Base-by-base conservation (phyloP, 1,139 yeast genomes). In the Hemisphaericaspora xylofermentans region DNA sequence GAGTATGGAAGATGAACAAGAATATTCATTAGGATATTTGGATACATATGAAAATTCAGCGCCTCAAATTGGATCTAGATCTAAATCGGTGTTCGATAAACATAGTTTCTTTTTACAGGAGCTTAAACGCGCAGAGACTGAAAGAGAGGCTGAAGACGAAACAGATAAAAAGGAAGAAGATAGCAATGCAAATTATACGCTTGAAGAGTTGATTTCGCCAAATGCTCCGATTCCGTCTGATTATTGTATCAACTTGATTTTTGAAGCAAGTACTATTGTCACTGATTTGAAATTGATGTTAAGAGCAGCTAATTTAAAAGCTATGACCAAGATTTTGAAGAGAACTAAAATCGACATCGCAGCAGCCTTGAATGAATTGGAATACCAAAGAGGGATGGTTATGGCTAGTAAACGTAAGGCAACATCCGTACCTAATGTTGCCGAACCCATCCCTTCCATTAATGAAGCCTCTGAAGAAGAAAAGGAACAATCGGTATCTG, bases 261-360 rank as follows among this genome's bases (percentile, higher is more conserved):
- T 76, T 51, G 87, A 84, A 49, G 65, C 76, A 2, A 80, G 83
- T 1, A 76, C 81, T 0, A 59, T 82, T 36, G 78, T 78, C 0
- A 76, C 80, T 44, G 91, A 84, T 53, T 67, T 82, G 63, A 80
- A 83, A 50, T 59, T 84, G 45, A 71, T 84, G 73, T 59, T 83
- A 36, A 68, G 89, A 44, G 76, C 85, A 2, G 64, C 75, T 44
- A 82, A 82, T 53, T 82, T 78, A n/a, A 61, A 79, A 37, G 80
- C 78, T 42, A 73, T 82, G 75, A 70, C 80, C 6, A 63, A 64
- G 33, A 63, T 68, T 9, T 62, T 80, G 41, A 60, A 57, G 10
- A 54, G 60, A 29, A 68, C 73, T 36, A 68, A 63, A 42, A 50
- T 48, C 6, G 72, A 67, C 39, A 51, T 64, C 33, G 58, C 51